Evolutionary conservation across 805 yeast genomes (phyloP), one percentile per base, ranked within the genome.

Genomic region (Yarrowia bubula): DNA sequence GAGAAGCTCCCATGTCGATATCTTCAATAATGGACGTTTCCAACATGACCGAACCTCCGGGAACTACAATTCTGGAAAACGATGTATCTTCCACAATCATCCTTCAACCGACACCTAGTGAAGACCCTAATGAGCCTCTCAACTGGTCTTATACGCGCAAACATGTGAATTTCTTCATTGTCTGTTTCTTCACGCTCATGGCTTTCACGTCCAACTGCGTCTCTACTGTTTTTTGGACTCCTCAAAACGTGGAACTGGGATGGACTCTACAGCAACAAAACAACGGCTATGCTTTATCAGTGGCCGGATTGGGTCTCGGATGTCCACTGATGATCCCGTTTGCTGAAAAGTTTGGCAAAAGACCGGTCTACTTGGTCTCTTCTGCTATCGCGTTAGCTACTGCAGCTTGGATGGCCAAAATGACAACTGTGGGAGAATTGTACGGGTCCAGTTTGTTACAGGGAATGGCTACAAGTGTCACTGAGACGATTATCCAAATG

Each of bases 401-500:
- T n/a, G 32, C 55, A 3, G 51, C 47, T 11, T 63, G 67, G 68
- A 55, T 55, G 43, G 65, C 65, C 1, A 66, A 57, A n/a, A 66
- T 64, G 65, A 38, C 31, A n/a, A 32, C 58, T 14, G 50, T 65
- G 13, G 42, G 65, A n/a, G 65, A 55, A 37, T 46, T 65, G 38
- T 65, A 65, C 57, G 48, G 37, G 1, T 50, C 67, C 13, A 47
- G 39, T 17, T 11, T 61, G 7, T 6, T 65, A 11, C 44, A 41
- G 46, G 65, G 67, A 4, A 22, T 65, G 41, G 65, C 61, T 1
- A 38, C 65, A 1, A 41, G 58, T 11, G 43, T 57, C 4, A 53
- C 66, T 3, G 67, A 66, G 33, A 66, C 71, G 10, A 67, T 68
- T 8, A 68, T 70, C 31, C 71, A 70, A 33, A 64, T 70, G 32